Evolutionary conservation across 2,329 filamentous ascomycete species (phyloP), one percentile per base, ranked within the genome.

Genomic region (Diplodia corticola): DNA sequence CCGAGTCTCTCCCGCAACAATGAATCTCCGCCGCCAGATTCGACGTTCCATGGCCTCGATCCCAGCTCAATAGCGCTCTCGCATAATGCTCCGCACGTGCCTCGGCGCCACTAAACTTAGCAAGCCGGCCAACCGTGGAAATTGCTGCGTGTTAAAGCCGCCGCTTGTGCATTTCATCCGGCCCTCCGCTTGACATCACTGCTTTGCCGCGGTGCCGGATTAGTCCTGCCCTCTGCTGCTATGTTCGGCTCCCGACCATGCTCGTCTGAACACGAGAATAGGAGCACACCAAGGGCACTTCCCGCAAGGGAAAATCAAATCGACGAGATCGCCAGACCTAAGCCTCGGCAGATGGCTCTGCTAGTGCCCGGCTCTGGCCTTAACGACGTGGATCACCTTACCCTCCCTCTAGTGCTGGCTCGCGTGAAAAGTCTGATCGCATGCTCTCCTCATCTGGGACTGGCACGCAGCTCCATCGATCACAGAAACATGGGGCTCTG

Each of bases 71-170:
- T 61, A 61, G 40, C 24, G 28, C n/a, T 28, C 26, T 33, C 40
- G 22, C 57, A 33, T 61, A 49, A 33, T 49, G n/a, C 17, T 26
- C 12, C 3, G 57, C 57, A 61, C 57, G 57, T n/a, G 24, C 40
- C 55, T 28, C 51, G 7, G n/a, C 44, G 28, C 57, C 57, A 61
- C 57, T 50, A 61, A 61, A 61, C 57, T 61, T 61, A 61, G 57
- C 40, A 61, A 15, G 26, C 57, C n/a, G 26, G 17, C n/a, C n/a
- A 13, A 49, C 20, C 44, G 40, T 61, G 57, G 57, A 61, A 50
- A 61, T 61, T 61, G 44, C 57, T 49, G 26, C 26, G 2, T 26
- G 13, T 49, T 49, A 26, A 61, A 61, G 57, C 57, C 57, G 57
- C 40, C 26, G 57, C 44, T 61, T 61, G 57, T 28, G 57, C 26